These are phyloP conservation scores for Fusarium chuoi DNA, from an alignment of 2,329 filamentous ascomycete genomes.

Conservation along the genomic window DNA sequence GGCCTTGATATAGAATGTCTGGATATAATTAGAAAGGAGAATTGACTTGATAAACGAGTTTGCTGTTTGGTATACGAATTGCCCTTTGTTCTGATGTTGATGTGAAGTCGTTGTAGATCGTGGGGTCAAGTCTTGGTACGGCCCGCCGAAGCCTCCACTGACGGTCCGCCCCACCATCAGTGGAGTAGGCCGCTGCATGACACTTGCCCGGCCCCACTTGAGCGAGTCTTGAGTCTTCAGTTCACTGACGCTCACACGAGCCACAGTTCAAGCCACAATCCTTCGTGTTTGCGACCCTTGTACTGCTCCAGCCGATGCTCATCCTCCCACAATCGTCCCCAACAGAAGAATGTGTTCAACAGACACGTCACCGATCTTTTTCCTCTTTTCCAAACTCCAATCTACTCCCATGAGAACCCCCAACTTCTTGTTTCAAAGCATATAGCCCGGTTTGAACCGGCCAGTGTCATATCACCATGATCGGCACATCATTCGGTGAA, in stretches of 20 bases:
- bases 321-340: slow-evolving; percentile 12
- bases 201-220: background rate
- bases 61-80: background rate
- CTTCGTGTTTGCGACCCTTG: slow-evolving; percentile 15
- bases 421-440: background rate
- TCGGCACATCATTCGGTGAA: slow-evolving; percentile 51
- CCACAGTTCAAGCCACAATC: slow-evolving; percentile 22
- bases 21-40: fast-evolving
- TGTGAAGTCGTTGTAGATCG: background rate
- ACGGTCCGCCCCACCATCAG: background rate
- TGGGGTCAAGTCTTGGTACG: background rate
- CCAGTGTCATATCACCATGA: slow-evolving; percentile 44
- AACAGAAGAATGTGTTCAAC: slow-evolving; percentile 30
- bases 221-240: background rate
- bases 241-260: background rate
- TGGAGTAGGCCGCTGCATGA: background rate
- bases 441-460: background rate
- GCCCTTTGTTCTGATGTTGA: background rate
- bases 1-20: fast-evolving
- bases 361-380: slow-evolving; percentile 26
- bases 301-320: background rate
- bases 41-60: background rate
- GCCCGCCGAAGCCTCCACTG: background rate
- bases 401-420: background rate
- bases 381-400: background rate